Conservation (phyloP, 441 rosid species). For the Adansonia gregorii region DNA sequence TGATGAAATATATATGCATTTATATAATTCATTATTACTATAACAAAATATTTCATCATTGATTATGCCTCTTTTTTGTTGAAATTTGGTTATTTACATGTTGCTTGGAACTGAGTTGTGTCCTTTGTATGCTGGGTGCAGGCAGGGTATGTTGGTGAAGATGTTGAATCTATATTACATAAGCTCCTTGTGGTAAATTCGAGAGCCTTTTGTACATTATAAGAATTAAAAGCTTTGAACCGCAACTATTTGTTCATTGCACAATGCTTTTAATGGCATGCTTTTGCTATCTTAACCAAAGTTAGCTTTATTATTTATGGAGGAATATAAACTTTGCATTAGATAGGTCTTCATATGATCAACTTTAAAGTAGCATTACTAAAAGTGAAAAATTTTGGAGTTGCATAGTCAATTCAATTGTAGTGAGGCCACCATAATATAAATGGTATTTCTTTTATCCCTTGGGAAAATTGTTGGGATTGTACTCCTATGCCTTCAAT, state of each 20-base stretch:
- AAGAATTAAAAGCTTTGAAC: slow-evolving; percentile 14
- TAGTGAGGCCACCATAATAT: background rate
- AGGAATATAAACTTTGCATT: slow-evolving; percentile 15
- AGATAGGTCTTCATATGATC: background rate
- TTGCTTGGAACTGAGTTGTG: slow-evolving; percentile 15
- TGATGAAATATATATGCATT: background rate
- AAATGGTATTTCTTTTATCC: background rate
- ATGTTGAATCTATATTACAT: slow-evolving; percentile 95
- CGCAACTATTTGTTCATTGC: slow-evolving; percentile 4
- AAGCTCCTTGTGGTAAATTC: slow-evolving; percentile 78
- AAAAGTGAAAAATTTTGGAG: background rate
- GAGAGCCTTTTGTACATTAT: slow-evolving; percentile 3
- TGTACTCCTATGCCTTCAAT: background rate
- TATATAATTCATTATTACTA: background rate
- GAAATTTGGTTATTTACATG: slow-evolving; percentile 8
- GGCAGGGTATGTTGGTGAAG: slow-evolving; percentile 99
- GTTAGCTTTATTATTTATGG: background rate
- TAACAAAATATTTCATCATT: slow-evolving; percentile 16
- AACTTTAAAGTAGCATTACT: background rate
- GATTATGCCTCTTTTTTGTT: background rate
- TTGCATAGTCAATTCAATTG: slow-evolving; percentile 16
- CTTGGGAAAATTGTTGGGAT: background rate
- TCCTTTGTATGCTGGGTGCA: slow-evolving; percentile 43
- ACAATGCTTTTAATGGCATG: background rate
- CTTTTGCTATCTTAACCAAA: slow-evolving; percentile 2